Percentiles rank a stretch among this genome's conserved stretches.
phyloP scores from a whole-genome alignment of 2,329 filamentous ascomycete genomes.

The Penicillium sp. region DNA sequence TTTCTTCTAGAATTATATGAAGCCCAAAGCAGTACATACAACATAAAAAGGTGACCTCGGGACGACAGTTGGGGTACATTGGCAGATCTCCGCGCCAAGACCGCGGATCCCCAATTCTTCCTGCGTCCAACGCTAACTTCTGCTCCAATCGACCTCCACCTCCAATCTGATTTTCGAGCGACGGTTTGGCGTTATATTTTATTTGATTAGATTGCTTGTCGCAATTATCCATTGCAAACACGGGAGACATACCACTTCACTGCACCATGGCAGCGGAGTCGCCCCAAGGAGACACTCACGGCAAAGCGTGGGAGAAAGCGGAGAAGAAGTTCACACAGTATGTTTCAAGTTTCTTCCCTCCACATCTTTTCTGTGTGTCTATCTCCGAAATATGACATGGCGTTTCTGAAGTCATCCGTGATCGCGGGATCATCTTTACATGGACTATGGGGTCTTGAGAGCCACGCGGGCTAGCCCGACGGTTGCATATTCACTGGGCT shows the following conservation, averaged over 20 bases:
- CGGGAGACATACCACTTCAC: not conserved
- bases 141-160: conserved; percentile 20
- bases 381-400: not conserved
- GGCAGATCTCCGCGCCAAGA: conserved; percentile 33
- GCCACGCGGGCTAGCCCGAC: not conserved
- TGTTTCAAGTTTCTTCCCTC: conserved; percentile 21
- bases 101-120: conserved; percentile 24
- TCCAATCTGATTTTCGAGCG: conserved; percentile 9
- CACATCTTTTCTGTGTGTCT: not conserved
- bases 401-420: not conserved
- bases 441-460: not conserved
- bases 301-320: conserved; percentile 57
- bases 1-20: not conserved
- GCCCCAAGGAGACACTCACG: conserved; percentile 15
- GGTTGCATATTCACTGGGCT: not conserved
- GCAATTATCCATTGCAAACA: not conserved
- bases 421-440: not conserved
- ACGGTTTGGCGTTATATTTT: not conserved
- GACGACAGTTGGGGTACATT: conserved; percentile 39
- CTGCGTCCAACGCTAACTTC: conserved; percentile 14
- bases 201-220: too few species aligned
- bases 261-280: conserved; percentile 22
- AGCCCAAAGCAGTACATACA: not conserved
- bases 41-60: too few species aligned
- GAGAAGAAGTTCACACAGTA: conserved; percentile 64